Evolutionary conservation across 2,329 filamentous ascomycete genomes (phyloP), one percentile per base, ranked within the genome.

Genomic region (Blastomyces parvus): DNA sequence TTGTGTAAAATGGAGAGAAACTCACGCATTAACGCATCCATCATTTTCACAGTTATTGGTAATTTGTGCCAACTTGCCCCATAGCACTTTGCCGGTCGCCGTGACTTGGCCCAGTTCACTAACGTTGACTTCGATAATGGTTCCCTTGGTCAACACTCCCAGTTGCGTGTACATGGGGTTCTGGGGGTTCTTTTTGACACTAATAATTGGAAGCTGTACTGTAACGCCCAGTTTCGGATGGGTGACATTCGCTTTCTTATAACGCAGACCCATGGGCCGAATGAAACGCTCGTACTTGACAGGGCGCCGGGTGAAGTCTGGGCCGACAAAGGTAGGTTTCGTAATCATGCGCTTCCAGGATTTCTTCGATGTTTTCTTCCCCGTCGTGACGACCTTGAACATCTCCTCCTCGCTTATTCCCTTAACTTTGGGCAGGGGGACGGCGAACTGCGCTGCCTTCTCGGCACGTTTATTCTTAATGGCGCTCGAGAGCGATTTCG

Each of bases 401-500:
- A 97, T 93, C 81, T 96, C 93, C 82, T 96, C 91, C 80, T 97
- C 93, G 69, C 85, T 87, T 70, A 97, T 97, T 67, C 91, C 93
- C 72, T 90, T 86, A 55, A 97, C 94, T 80, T 96, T 97, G 44
- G 94, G 94, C 72, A 99, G 77, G 1, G 94, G 94, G 48, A 97
- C 94, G 40, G 84, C 85, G 75, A 97, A 97, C 74, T 93, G 90
- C 60, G 94, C 94, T 7, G 92, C 91, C 83, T 97, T 96, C 77
- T 96, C 95, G 67, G 84, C 84, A 50, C 94, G 84, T 83, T 96
- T 96, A 77, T 97, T 91, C 84, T 97, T 99, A 80, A 97, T 96
- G 62, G 91, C 89, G 65, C 84, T 89, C 64, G 84, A 88, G 60
- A 96, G 81, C 0, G 88, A 88, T 78, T 96, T 88, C 44, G 86